A percentile compares a stretch with the other conserved stretches of the same genome.
Evolutionary conservation across 192 early-diverging fungal species (phyloP).

Genomic region (Rhizophagus sp.): DNA sequence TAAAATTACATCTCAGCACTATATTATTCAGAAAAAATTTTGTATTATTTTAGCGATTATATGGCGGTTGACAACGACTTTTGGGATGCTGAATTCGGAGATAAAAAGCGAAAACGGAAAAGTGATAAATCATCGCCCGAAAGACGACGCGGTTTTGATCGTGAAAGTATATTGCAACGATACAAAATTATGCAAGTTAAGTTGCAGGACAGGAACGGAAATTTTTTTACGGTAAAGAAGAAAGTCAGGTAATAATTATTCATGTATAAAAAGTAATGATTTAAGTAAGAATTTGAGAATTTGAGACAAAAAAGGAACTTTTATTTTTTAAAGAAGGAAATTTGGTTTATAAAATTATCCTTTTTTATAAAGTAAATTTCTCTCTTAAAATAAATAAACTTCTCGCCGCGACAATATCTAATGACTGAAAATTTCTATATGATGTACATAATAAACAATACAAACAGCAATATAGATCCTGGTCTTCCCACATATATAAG

Average conservation of each 20-base stretch:
- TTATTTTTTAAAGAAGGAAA: too few species aligned
- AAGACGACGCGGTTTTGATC: constrained; percentile 40
- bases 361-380: too few species aligned
- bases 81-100: constrained; percentile 69
- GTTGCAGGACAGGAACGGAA: constrained; percentile 81
- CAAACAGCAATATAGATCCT: constrained; percentile 69
- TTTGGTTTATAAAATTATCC: too few species aligned
- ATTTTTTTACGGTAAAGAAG: constrained; percentile 84
- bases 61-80: constrained; percentile 81
- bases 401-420: too few species aligned
- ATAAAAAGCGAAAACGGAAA: constrained; percentile 42
- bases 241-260: constrained; percentile 62
- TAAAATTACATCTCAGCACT: background rate
- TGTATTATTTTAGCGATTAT: constrained; percentile 63
- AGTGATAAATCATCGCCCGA: constrained; percentile 46
- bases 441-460: background rate
- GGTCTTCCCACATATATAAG: constrained; percentile 86
- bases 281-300: too few species aligned
- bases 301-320: too few species aligned
- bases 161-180: constrained; percentile 73
- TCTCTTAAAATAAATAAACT: too few species aligned
- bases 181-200: constrained; percentile 91
- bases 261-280: background rate
- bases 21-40: background rate
- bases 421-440: background rate